Evolutionary conservation across 1,284 basidiomycete species (phyloP), one percentile per base, ranked within the genome.

Genomic region (Quambalaria eucalypti): DNA sequence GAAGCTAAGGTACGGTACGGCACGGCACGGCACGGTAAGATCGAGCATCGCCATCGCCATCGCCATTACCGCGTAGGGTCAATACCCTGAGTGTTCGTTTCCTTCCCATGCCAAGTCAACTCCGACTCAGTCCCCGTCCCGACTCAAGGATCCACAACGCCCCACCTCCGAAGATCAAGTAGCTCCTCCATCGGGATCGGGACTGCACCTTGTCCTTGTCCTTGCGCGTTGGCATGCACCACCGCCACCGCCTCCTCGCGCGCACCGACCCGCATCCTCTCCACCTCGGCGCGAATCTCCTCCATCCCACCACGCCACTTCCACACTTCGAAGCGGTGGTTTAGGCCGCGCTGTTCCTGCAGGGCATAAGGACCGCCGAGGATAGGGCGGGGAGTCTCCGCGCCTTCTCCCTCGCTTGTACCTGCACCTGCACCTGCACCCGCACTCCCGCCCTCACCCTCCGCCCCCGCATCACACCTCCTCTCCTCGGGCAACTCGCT

Each of bases 291-390:
- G 7, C 12, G 21, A n/a, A 30, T 19, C 7, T 14, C 39, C 10
- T 53, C 28, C 26, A 25, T 10, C 19, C 26, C 46, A 14, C 54
- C 53, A 10, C 64, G 62, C 74, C 73, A 77, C 28, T 71, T 54
- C 74, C 76, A 78, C 8, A 77, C 77, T 29, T 76, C 71, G 51
- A 76, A 78, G 29, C 59, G 57, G 53, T 78, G 78, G 55, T 78
- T 78, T 16, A 78, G 55, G 0, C 77, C 75, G 31, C 64, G 69
- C 51, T 78, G 76, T 59, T 79, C 78, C 49, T 79, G 78, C 10
- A 79, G 58, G 4, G 66, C 66, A 48, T 73, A 77, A 14, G 69
- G 55, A 1, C 73, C 73, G 1, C 73, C 73, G n/a, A n/a, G n/a
- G n/a, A n/a, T n/a, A n/a, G n/a, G n/a, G n/a, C n/a, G n/a, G n/a